Conservation (phyloP, 2,329 filamentous ascomycete species). For the Paracoccidioides lutzii region DNA sequence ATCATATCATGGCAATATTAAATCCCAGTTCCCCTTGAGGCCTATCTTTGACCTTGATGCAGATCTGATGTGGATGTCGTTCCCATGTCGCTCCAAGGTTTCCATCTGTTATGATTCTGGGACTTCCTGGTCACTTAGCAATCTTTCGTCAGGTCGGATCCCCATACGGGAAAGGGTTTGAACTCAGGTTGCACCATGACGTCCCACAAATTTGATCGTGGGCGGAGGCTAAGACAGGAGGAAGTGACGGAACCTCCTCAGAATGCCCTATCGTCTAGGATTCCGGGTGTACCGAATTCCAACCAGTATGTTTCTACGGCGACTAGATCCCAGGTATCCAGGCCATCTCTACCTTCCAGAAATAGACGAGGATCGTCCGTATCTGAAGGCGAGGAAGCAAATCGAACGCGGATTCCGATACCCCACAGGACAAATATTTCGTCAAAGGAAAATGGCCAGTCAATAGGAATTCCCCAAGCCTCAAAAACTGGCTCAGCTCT, state of each 20-base stretch:
- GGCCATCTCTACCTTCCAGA: conserved; percentile 14
- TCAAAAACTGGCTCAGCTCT: neutral
- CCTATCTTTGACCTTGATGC: neutral
- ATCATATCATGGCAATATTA: neutral
- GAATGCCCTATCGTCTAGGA: conserved; percentile 16
- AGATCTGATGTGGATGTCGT: neutral
- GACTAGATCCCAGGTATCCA: conserved; percentile 19
- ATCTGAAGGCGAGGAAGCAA: conserved; percentile 18
- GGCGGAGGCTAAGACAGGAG: conserved; percentile 20
- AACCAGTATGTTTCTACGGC: conserved; percentile 12
- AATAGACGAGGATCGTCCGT: conserved; percentile 18
- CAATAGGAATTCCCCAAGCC: conserved; percentile 2
- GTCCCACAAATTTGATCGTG: conserved; percentile 22
- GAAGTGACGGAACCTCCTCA: conserved; percentile 15
- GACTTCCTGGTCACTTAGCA: conserved; percentile 12
- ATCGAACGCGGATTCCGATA: neutral
- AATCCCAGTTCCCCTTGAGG: neutral
- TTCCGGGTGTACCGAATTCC: conserved; percentile 12
- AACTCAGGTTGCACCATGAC: conserved; percentile 24
- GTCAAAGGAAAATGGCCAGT: conserved; percentile 14
- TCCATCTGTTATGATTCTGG: conserved; percentile 22
- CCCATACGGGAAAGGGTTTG: conserved; percentile 17
- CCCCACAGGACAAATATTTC: conserved; percentile 11
- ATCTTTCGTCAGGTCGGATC: conserved; percentile 17
- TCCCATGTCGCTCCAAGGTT: neutral